These are phyloP conservation scores for Aspergillus nanangensis DNA, from an alignment of 495 filamentous ascomycete species.

Conservation along the genomic window DNA sequence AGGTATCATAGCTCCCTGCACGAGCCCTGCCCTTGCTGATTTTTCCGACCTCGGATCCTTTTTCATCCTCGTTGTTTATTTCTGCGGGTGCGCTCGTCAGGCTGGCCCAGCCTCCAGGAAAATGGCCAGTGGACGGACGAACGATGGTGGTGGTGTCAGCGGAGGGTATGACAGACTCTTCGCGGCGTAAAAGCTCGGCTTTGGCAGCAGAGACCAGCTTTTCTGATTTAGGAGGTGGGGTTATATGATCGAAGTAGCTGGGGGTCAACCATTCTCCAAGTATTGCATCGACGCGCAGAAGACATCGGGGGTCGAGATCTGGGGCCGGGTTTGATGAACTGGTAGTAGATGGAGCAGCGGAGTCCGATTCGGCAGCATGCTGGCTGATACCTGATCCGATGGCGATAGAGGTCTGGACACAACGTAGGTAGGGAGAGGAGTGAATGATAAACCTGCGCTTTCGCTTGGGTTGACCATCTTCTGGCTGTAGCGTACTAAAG, in stretches of 20 bases:
- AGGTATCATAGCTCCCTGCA: slow-evolving; percentile 27
- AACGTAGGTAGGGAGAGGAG: slow-evolving; percentile 87
- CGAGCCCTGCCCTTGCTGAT: no score
- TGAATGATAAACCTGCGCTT: slow-evolving; percentile 71
- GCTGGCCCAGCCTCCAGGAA: slow-evolving; percentile 67
- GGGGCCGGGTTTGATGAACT: neutral
- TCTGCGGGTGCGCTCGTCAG: no score
- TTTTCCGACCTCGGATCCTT: no score
- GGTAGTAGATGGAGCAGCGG: neutral
- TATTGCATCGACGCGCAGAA: slow-evolving; percentile 81
- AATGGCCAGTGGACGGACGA: slow-evolving; percentile 38
- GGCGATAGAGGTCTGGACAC: slow-evolving; percentile 86
- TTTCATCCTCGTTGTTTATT: no score
- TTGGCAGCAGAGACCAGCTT: slow-evolving; percentile 87
- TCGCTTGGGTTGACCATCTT: no score
- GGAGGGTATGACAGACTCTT: slow-evolving; percentile 40
- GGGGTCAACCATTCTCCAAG: slow-evolving; percentile 94
- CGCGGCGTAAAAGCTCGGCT: slow-evolving; percentile 70
- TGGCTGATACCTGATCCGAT: slow-evolving; percentile 86
- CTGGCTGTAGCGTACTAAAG: slow-evolving; percentile 61
- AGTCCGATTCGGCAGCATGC: slow-evolving; percentile 32
- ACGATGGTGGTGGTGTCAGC: slow-evolving; percentile 18
- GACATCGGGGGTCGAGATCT: slow-evolving; percentile 20
- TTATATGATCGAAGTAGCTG: slow-evolving; percentile 89
- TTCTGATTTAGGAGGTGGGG: slow-evolving; percentile 77